These are phyloP conservation scores for Boletus tomentosulus DNA, from an alignment of 768 basidiomycete species.

Conservation along the genomic window DNA sequence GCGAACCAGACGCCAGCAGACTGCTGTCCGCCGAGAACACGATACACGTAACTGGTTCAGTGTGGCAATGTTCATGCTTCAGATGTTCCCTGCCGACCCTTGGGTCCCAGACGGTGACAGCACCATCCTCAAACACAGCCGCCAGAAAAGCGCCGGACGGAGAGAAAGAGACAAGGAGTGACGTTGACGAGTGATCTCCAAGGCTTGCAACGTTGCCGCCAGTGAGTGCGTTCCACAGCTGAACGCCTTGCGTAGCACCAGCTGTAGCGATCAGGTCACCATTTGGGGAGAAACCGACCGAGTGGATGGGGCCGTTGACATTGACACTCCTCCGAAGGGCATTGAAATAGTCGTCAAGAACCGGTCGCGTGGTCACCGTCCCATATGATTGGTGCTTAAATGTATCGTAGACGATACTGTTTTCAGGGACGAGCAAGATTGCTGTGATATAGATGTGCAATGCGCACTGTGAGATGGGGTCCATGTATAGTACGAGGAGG, in stretches of 20 bases:
- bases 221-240: constrained; percentile 13
- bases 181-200: constrained; percentile 4
- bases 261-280: constrained; percentile 10
- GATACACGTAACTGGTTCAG: constrained; percentile 6
- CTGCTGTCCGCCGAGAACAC: constrained; percentile 8
- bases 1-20: constrained; percentile 10
- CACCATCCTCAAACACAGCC: constrained; percentile 5
- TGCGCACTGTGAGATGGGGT: constrained; percentile 11
- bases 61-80: constrained; percentile 3
- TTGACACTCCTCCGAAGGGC: constrained; percentile 5
- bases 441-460: constrained; percentile 13
- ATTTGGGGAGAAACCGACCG: constrained; percentile 13
- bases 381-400: constrained; percentile 12
- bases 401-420: constrained; percentile 5
- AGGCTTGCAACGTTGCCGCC: constrained; percentile 11
- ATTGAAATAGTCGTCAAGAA: constrained; percentile 2
- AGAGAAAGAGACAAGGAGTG: constrained; percentile 10
- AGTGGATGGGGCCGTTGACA: not conserved
- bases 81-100: constrained; percentile 9
- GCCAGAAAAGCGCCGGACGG: constrained; percentile 9
- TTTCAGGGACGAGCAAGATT: constrained; percentile 6
- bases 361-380: not conserved
- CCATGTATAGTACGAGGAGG: constrained; percentile 10
- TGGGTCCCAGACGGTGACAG: constrained; percentile 13
- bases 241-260: constrained; percentile 8